Conservation (phyloP, 1,284 basidiomycete species). For the Vanrija pseudolonga region DNA sequence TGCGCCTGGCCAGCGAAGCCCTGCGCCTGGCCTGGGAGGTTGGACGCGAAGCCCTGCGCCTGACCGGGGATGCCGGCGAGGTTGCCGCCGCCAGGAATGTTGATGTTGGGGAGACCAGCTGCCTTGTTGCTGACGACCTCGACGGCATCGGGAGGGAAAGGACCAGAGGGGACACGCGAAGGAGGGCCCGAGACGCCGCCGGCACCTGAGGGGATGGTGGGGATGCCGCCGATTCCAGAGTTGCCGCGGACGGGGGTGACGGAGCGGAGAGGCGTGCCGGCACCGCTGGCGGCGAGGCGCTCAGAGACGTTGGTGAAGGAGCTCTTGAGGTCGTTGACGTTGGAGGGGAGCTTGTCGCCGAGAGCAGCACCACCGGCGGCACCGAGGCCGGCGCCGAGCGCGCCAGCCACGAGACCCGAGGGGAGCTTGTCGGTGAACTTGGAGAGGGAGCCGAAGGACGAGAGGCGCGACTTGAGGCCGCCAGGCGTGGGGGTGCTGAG, state of each 20-base stretch:
- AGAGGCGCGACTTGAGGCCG: background rate
- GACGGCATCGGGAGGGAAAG: background rate
- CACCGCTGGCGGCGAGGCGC: background rate
- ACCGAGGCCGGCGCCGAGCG: background rate
- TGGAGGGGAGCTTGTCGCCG: background rate
- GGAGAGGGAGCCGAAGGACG: slow-evolving; percentile 4
- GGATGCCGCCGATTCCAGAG: background rate
- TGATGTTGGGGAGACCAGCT: background rate
- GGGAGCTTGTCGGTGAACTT: background rate
- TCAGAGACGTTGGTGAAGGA: too few species aligned
- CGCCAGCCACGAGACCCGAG: background rate
- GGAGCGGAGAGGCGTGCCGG: background rate
- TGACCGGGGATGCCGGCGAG: background rate
- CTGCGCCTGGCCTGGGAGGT: background rate
- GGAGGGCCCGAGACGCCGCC: background rate
- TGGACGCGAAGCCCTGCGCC: background rate
- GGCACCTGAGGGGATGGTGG: background rate
- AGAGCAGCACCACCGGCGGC: background rate
- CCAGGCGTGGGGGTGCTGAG: background rate
- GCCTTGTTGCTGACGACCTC: background rate
- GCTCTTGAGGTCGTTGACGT: background rate
- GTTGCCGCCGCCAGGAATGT: background rate
- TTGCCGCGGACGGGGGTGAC: slow-evolving; percentile 3
- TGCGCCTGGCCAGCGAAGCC: background rate
- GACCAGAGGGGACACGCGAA: background rate